These are phyloP conservation scores for Aspergillus steynii DNA, from an alignment of 495 filamentous ascomycete species.

Conservation along the genomic window DNA sequence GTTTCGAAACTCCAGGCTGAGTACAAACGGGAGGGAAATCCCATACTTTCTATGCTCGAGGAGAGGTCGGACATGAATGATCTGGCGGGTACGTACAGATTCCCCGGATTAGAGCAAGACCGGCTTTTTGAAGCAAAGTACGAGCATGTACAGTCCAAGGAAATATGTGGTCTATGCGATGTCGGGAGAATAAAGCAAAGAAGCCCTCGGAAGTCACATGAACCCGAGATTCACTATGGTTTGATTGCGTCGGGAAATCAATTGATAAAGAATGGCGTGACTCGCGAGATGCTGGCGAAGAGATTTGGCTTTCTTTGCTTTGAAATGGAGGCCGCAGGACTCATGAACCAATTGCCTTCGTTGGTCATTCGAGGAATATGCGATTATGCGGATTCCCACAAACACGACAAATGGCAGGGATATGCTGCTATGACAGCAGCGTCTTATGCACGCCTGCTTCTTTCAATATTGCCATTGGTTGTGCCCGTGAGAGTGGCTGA, in stretches of 20 bases:
- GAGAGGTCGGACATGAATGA: too few relatives aligned
- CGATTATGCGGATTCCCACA: neutral
- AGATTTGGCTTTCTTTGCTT: neutral
- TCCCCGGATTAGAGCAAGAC: too few relatives aligned
- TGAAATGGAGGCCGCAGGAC: neutral
- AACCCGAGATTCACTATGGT: neutral
- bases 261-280: neutral
- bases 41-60: too few relatives aligned
- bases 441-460: neutral
- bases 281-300: too few relatives aligned
- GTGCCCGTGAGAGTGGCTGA: too few relatives aligned
- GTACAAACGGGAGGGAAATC: too few relatives aligned
- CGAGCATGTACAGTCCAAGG: too few relatives aligned
- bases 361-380: constrained; percentile 1
- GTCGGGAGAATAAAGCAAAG: neutral
- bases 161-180: too few relatives aligned
- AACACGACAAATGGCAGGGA: neutral
- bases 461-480: too few relatives aligned
- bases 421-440: constrained; percentile 1
- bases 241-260: constrained; percentile 1
- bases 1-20: too few relatives aligned
- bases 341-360: constrained; percentile 2
- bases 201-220: neutral
- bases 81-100: too few relatives aligned
- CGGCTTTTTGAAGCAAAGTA: too few relatives aligned